Conservation (phyloP, 208 protist genomes). For the Leishmania braziliensis region DNA sequence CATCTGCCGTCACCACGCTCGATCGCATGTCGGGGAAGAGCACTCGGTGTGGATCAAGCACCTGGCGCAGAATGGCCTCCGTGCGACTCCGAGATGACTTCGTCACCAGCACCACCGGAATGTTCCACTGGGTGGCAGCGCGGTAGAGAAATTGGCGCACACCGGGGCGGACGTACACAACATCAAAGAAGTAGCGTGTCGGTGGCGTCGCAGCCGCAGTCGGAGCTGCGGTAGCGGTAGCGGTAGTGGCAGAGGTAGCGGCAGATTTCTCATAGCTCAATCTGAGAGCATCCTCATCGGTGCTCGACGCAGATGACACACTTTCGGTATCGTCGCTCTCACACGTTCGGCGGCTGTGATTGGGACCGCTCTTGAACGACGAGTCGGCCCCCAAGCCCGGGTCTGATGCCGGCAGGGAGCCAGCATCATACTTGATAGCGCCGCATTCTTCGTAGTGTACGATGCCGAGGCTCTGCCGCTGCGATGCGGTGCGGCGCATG, state of each 20-base stretch:
- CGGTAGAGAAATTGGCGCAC: constrained; percentile 59
- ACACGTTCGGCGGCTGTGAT: too few species aligned
- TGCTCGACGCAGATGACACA: neutral
- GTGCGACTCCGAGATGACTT: constrained; percentile 64
- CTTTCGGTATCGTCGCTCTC: neutral
- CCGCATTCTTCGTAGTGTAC: constrained; percentile 51
- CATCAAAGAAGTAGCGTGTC: constrained; percentile 33
- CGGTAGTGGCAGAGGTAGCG: neutral
- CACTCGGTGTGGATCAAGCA: constrained; percentile 61
- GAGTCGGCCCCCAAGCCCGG: neutral
- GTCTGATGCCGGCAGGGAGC: neutral
- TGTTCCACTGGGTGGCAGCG: constrained; percentile 64
- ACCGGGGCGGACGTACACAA: constrained; percentile 69
- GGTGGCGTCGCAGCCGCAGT: neutral
- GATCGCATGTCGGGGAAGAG: constrained; percentile 41
- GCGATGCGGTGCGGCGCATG: constrained; percentile 23
- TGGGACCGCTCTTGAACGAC: neutral
- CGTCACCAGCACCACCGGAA: constrained; percentile 78
- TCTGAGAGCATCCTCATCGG: neutral
- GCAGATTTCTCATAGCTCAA: neutral
- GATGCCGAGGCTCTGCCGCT: constrained; percentile 18
- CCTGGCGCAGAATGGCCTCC: constrained; percentile 56
- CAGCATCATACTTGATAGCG: constrained; percentile 35
- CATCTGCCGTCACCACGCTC: constrained; percentile 31
- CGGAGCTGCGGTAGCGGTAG: too few species aligned